Evolutionary conservation across 2,329 filamentous ascomycete species (phyloP).

Genomic region (Microthyrium microscopicum): DNA sequence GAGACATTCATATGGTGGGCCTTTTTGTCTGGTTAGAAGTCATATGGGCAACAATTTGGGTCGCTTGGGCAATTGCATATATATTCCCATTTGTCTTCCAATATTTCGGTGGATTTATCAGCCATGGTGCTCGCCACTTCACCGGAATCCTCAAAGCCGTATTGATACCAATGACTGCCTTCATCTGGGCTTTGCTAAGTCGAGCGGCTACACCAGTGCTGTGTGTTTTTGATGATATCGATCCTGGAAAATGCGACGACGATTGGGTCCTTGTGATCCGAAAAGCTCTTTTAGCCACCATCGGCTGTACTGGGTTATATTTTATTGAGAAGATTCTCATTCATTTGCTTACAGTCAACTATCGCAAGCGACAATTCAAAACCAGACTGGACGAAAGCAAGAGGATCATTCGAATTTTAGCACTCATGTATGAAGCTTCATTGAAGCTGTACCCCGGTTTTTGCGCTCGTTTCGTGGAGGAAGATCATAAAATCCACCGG

Average conservation of each 20-base stretch:
- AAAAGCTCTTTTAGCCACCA: conserved; percentile 38
- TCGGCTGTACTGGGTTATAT: conserved; percentile 47
- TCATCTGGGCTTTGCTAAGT: conserved; percentile 4
- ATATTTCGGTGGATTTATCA: conserved; percentile 7
- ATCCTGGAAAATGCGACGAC: background rate
- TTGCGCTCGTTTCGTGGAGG: conserved; percentile 61
- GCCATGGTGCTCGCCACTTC: conserved; percentile 8
- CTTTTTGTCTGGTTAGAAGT: conserved; percentile 55
- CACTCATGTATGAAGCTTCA: conserved; percentile 65
- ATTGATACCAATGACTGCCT: conserved; percentile 7
- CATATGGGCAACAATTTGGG: conserved; percentile 6
- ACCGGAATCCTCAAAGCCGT: conserved; percentile 5
- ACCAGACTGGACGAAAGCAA: conserved; percentile 64
- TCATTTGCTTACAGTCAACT: conserved; percentile 55
- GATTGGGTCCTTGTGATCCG: conserved; percentile 5
- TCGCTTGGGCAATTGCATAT: conserved; percentile 7
- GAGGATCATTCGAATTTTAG: conserved; percentile 53
- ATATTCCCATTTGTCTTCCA: conserved; percentile 8
- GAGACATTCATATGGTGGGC: conserved; percentile 32
- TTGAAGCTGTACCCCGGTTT: conserved; percentile 68
- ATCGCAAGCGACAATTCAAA: conserved; percentile 57
- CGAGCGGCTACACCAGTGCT: conserved; percentile 7
- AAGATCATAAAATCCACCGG: conserved; percentile 60
- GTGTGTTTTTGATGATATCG: conserved; percentile 4
- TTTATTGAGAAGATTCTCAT: conserved; percentile 53